Base-by-base conservation (phyloP, 306 rosid genomes). In the Inga laurina region DNA sequence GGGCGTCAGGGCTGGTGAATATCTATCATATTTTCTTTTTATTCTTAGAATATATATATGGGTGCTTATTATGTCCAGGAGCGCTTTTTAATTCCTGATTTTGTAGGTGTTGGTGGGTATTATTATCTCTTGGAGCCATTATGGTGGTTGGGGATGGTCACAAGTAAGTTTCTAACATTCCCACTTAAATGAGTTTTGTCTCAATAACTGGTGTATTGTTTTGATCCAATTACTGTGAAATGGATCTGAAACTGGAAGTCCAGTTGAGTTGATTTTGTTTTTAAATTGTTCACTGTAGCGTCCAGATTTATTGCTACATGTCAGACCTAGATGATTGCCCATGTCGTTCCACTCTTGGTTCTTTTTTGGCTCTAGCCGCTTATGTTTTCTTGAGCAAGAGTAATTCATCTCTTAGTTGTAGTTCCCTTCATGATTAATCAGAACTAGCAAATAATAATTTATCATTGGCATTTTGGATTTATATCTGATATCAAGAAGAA, bases 71-170 rank as follows among this genome's bases (percentile, higher is more conserved):
- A 75, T 77, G 45, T 48, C 79, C 65, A 41, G 54, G 39, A 67
- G 68, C 51, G 45, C 2, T 41, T 85, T 82, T 80, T 30, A 27
- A 11, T 77, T 75, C 39, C 81, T 72, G 21, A 72, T 81, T 81
- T 84, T 88, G 84, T 30, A 94, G 98, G 97, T 76, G 84, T 86
- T 89, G 98, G 97, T 65, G 98, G 98, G 5, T 89, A 88, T 77
- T 82, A 92, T 85, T 94, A 94, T 84, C 97, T 94, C 74, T 81
- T 91, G 88, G 97, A 94, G 85, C 97, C 97, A 88, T 89, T 92
- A 3, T 92, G 98, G 98, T 94, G 98, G 98, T 61, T 91, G 12
- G 98, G 98, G 77, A 71, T 91, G 94, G 39, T 89, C 74, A 92
- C 91, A 80, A 90, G 98, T 94, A 87, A 91, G 93, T 78, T 62